Base-by-base conservation (phyloP, 805 yeast species). In the Wickerhamiella allomyrinae region DNA sequence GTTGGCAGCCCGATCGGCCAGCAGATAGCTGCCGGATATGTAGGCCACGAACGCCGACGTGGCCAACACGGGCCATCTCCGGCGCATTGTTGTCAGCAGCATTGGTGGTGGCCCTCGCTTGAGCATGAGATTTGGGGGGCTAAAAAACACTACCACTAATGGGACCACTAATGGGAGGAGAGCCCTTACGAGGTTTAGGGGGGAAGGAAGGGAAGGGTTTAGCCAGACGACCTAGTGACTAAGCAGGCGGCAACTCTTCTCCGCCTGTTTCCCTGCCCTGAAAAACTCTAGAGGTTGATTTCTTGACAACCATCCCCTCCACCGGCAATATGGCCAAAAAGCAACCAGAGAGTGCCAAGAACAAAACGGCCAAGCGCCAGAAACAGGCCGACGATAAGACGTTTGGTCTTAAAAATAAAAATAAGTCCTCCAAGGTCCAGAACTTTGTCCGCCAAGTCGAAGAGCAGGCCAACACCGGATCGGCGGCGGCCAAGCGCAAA, bases 351-450 rank as follows among this genome's bases (percentile, higher is more conserved):
- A 63, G 65, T 41, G 66, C 69, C 56, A 80, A 81, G 65, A 75
- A 73, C 41, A 68, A 68, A 56, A 62, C 67, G 29, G 57, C 59
- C 43, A 77, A 79, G 67, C 70, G 72, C 52, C 69, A 67, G 53
- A 73, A 74, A 56, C 69, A 73, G 55, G 67, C 73, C 43, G 77
- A 78, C 48, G 97, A 91, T 63, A 87, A 84, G 66, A 84, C 96
- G 2, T 91, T 91, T 59, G 98, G 98, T 45, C 68, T 91, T 70
- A 91, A 87, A 58, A 91, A 91, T 48, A 91, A 91, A 61, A 89
- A 91, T 66, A 84, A 86, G 59, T 86, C 96, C 34, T 74, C 89
- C 56, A 91, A 79, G 55, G 96, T 89, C 29, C 95, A 86, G 59
- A 70, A 67, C 48, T 76, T 50, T 53, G 77, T 82, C 35, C 68